Percentiles rank a stretch among this genome's conserved stretches.
Evolutionary conservation across 345 rosid genomes (phyloP).

Genomic region (Tarenaya hassleriana): DNA sequence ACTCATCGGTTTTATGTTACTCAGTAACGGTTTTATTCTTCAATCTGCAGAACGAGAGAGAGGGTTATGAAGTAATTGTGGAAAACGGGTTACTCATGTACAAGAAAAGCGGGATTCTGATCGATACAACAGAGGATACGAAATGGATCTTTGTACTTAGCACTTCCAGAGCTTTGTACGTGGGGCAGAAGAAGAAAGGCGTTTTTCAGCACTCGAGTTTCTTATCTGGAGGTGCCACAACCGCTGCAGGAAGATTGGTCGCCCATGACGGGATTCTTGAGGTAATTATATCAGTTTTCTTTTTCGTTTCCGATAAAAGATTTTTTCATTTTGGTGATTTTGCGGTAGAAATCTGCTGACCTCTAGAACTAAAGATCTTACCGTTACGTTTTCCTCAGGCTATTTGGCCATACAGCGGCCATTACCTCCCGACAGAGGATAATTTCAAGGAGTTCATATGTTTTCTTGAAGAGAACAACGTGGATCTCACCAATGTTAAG

Average conservation of each 20-base stretch:
- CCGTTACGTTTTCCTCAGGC: constrained; percentile 34
- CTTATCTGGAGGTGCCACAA: constrained; percentile 61
- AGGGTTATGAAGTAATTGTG: constrained; percentile 49
- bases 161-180: constrained; percentile 52
- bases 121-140: constrained; percentile 37
- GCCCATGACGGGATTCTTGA: constrained; percentile 50
- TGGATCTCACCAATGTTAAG: constrained; percentile 55
- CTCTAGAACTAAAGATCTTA: background rate
- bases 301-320: no score
- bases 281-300: no score
- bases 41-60: constrained; percentile 55
- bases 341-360: no score
- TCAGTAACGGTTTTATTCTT: background rate
- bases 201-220: constrained; percentile 61
- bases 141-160: constrained; percentile 71
- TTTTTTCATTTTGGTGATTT: no score
- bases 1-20: background rate
- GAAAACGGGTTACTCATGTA: constrained; percentile 49
- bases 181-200: constrained; percentile 61
- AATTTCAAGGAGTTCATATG: constrained; percentile 46
- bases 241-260: constrained; percentile 57
- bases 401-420: constrained; percentile 70
- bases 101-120: constrained; percentile 32
- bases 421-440: constrained; percentile 61
- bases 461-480: constrained; percentile 50